These are phyloP conservation scores for Flaveria bidentis DNA, from an alignment of 129 eudicot species.

Conservation along the genomic window DNA sequence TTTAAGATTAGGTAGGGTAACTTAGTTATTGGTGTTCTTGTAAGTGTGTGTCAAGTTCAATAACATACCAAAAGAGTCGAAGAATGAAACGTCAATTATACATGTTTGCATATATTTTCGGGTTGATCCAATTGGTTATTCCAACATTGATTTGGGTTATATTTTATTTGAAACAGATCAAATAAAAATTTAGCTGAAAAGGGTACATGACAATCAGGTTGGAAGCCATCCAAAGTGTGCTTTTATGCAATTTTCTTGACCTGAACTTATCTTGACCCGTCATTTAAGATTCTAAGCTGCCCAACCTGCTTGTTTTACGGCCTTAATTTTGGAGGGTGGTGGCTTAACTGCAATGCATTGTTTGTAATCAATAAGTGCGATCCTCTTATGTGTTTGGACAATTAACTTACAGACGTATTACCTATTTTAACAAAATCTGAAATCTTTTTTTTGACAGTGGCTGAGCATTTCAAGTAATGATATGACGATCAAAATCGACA, in stretches of 20 bases:
- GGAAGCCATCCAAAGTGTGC: not conserved
- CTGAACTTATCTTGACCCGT: not conserved
- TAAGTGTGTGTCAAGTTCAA: no score
- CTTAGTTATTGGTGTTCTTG: no score
- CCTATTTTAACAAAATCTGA: not conserved
- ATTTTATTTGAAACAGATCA: not conserved
- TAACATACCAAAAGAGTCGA: no score
- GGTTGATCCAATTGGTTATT: no score
- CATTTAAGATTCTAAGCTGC: not conserved
- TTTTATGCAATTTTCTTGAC: no score
- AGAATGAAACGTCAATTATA: no score
- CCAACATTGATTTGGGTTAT: not conserved
- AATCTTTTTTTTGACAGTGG: conserved; percentile 14
- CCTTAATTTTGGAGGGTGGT: not conserved
- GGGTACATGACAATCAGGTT: not conserved
- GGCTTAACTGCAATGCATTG: not conserved
- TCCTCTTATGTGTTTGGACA: not conserved
- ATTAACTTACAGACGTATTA: not conserved
- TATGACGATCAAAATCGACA: not conserved
- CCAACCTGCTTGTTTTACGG: not conserved
- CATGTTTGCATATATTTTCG: no score
- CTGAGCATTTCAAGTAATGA: conserved; percentile 16
- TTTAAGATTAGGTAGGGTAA: no score
- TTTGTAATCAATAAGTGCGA: not conserved
- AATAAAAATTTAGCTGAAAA: not conserved